Evolutionary conservation across 192 early-diverging fungal species (phyloP).

Genomic region (Funneliformis mosseae): DNA sequence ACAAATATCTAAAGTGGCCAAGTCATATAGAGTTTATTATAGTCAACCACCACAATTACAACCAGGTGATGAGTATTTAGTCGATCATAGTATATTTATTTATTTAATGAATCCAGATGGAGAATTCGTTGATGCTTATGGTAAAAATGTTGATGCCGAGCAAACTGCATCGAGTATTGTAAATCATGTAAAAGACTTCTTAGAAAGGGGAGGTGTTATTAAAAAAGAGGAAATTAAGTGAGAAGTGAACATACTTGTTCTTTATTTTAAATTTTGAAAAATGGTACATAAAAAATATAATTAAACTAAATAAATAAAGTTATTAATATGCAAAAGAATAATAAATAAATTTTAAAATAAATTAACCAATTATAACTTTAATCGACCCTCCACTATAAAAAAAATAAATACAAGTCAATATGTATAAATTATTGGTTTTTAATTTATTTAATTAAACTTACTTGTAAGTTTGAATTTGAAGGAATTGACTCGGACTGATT

Average conservation of each 20-base stretch:
- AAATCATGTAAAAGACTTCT: slow-evolving; percentile 50
- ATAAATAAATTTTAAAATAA: not conserved
- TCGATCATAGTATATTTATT: slow-evolving; percentile 99
- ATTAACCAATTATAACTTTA: not conserved
- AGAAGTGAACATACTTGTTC: not conserved
- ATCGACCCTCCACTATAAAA: not conserved
- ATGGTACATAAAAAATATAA: too few relatives aligned
- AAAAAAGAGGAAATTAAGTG: not conserved
- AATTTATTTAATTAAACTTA: not conserved
- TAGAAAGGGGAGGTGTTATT: slow-evolving; percentile 43
- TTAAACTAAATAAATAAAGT: not conserved
- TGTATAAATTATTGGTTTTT: not conserved
- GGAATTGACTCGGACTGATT: not conserved
- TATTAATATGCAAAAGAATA: not conserved
- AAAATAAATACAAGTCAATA: not conserved
- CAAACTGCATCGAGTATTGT: slow-evolving; percentile 60
- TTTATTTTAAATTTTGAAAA: not conserved
- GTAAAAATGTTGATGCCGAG: slow-evolving; percentile 74
- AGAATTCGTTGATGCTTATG: slow-evolving; percentile 87
- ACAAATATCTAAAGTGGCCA: slow-evolving; percentile 81
- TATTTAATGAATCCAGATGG: slow-evolving; percentile 95
- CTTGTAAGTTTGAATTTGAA: not conserved
- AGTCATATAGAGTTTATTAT: slow-evolving; percentile 94
- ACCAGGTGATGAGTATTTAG: slow-evolving; percentile 90
- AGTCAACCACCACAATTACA: slow-evolving; percentile 80